Base-by-base conservation (phyloP, 805 yeast genomes). In the Groenewaldozyma tartarivorans region DNA sequence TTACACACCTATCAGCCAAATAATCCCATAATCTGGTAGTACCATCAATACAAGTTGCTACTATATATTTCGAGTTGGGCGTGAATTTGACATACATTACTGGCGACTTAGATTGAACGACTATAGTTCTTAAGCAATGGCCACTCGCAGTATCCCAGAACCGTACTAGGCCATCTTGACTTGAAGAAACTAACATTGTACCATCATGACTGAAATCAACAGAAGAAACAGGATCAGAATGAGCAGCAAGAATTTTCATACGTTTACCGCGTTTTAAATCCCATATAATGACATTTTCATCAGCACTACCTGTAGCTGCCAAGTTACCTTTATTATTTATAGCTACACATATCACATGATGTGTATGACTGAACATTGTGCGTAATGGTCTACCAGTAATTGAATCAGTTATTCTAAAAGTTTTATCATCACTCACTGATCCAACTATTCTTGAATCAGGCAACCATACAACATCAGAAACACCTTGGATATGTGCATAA, bases 201-300 rank as follows among this genome's bases (percentile, higher is more conserved):
- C 88, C 87, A 50, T 83, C 95, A 42, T 74, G 77, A 2, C 83
- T 75, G 36, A 90, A 62, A 51, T 85, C 79, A 1, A 88, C 66
- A 0, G 84, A 71, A 18, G 84, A 76, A 1, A 92, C 82, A 0
- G 96, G 94, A 50, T 86, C 96, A 0, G 94, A 76, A 61, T 90
- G 98, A 0, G 97, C 96, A 31, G 94, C 81, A 38, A 90, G 63
- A 0, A 94, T 84, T 54, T 81, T 78, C 51, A 86, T 62, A 42
- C 83, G 73, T 31, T 70, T 70, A 1, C 94, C 94, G 16, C 75
- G 66, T 24, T 68, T 65, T 2, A 81, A 73, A 59, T 90, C 96
- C 98, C 98, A 90, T 2, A 90, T 71, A 39, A 88, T 72, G 13
- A 92, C 79, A 39, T 90, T 85, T 56, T 90, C 97, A 60, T 90